Evolutionary conservation across 352 stramenopile species (phyloP).

Genomic region (Peronospora belbahrii): DNA sequence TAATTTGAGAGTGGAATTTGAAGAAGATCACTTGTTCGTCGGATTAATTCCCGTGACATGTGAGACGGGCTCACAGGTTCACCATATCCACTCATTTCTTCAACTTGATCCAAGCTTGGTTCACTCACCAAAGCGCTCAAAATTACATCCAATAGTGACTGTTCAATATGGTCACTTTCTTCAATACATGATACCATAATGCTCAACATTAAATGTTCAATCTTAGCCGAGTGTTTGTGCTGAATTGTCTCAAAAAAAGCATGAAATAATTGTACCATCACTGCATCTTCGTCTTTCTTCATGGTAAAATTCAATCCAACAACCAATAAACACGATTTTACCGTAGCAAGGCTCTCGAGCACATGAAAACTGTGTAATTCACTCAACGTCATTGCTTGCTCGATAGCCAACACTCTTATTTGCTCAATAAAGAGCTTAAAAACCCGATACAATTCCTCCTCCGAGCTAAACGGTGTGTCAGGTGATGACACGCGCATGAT

Average conservation of each 20-base stretch:
- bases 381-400: constrained; percentile 24
- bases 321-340: constrained; percentile 51
- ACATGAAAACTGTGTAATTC: constrained; percentile 44
- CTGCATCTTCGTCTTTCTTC: constrained; percentile 30
- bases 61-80: constrained; percentile 30
- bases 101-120: neutral
- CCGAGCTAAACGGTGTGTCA: constrained; percentile 56
- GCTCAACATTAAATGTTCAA: constrained; percentile 69
- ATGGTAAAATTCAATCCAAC: constrained; percentile 42
- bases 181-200: constrained; percentile 72
- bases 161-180: constrained; percentile 54
- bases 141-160: constrained; percentile 60
- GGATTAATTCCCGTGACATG: constrained; percentile 70
- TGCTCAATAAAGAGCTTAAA: constrained; percentile 69
- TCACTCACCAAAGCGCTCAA: constrained; percentile 43
- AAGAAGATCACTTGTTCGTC: constrained; percentile 54
- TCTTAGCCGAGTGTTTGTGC: constrained; percentile 51
- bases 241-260: constrained; percentile 59
- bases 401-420: constrained; percentile 29
- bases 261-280: constrained; percentile 71
- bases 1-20: constrained; percentile 65
- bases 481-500: constrained; percentile 56
- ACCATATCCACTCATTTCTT: neutral
- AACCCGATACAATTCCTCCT: constrained; percentile 52
- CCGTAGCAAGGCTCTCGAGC: constrained; percentile 55